These are phyloP conservation scores for Leishmania arabica DNA, from an alignment of 208 protist species.

Conservation along the genomic window DNA sequence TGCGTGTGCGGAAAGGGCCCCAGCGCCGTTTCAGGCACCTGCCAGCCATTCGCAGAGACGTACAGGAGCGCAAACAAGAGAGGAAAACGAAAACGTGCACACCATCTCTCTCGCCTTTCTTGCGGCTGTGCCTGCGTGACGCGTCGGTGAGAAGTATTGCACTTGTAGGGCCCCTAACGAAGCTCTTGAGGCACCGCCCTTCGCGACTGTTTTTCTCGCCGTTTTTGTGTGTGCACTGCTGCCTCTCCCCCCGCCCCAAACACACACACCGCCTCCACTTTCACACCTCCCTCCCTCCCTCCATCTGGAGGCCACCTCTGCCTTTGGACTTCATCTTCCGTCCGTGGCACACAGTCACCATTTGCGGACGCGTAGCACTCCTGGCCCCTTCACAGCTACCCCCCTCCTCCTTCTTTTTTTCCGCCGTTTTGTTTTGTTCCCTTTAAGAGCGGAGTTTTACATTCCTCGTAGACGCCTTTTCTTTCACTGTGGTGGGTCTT, in stretches of 20 bases:
- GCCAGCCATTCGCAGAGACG: not conserved
- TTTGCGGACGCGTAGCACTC: not conserved
- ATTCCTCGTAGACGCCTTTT: not conserved
- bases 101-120: not conserved
- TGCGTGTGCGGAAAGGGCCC: not conserved
- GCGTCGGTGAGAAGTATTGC: not conserved
- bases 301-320: not conserved
- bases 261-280: not conserved
- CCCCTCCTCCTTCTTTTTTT: too few relatives aligned
- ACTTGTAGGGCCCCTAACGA: not conserved
- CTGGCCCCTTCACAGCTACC: not conserved
- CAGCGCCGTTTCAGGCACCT: too few relatives aligned
- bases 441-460: not conserved
- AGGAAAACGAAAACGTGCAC: not conserved
- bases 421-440: not conserved
- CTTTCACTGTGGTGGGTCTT: not conserved
- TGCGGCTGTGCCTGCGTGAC: not conserved
- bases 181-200: not conserved
- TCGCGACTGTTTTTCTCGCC: not conserved
- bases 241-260: not conserved
- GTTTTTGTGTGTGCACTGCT: not conserved
- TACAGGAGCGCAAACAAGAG: not conserved
- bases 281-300: not conserved
- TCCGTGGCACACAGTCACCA: not conserved
- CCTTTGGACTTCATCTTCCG: not conserved